Conservation (phyloP, 1,284 basidiomycete species). For the Ustilago bromivora region DNA sequence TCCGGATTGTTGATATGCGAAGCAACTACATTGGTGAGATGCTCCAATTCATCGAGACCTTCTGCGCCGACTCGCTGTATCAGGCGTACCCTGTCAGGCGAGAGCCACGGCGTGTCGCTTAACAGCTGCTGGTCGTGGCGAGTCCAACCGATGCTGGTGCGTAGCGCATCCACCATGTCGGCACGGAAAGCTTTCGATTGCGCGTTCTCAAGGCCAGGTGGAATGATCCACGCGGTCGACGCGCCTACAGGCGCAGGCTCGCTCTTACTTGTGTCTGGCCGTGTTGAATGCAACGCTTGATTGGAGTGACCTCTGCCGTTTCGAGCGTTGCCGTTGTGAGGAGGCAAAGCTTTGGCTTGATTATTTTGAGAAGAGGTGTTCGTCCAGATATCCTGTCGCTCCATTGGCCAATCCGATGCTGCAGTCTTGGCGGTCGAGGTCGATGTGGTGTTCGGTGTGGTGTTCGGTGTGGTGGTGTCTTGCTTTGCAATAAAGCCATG, state of each 20-base stretch:
- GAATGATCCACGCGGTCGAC: constrained; percentile 19
- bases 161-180: constrained; percentile 39
- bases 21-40: neutral
- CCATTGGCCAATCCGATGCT: constrained; percentile 49
- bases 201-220: constrained; percentile 11
- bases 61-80: constrained; percentile 7
- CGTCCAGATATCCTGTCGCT: constrained; percentile 59
- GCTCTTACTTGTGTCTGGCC: too few relatives aligned
- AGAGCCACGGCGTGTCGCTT: constrained; percentile 4
- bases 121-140: constrained; percentile 30
- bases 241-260: neutral
- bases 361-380: constrained; percentile 42
- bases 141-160: constrained; percentile 42
- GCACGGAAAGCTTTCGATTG: constrained; percentile 33
- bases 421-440: neutral
- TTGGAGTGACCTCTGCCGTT: neutral
- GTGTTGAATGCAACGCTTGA: neutral
- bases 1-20: neutral
- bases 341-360: constrained; percentile 29
- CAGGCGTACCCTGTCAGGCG: neutral
- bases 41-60: neutral
- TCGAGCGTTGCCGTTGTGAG: constrained; percentile 10
- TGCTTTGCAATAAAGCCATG: neutral
- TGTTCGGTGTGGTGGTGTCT: neutral
- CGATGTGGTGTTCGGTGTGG: neutral